These are phyloP conservation scores for Pulveroboletus sp. DNA, from an alignment of 768 basidiomycete genomes.

Conservation along the genomic window DNA sequence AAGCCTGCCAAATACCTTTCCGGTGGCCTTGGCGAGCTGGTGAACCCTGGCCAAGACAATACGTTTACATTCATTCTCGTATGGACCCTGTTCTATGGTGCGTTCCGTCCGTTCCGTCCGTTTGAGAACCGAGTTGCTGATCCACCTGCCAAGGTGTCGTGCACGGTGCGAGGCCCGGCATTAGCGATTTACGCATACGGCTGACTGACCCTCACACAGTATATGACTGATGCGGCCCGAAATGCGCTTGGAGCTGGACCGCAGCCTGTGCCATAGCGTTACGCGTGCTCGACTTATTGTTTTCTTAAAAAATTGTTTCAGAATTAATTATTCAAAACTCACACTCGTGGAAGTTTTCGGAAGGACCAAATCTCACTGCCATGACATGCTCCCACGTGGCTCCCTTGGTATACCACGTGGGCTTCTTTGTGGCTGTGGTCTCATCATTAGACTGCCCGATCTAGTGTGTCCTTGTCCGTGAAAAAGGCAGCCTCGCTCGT, in stretches of 20 bases:
- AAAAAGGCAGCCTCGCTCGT: conserved; percentile 28
- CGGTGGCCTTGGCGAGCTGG: conserved; percentile 63
- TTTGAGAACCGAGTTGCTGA: not conserved
- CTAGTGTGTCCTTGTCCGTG: conserved; percentile 39
- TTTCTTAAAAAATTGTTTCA: not conserved
- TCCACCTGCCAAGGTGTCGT: conserved; percentile 38
- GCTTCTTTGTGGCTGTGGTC: conserved; percentile 28
- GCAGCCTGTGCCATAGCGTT: not conserved
- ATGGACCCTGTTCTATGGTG: conserved; percentile 94
- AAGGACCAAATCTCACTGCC: conserved; percentile 3
- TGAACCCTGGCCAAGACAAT: conserved; percentile 89
- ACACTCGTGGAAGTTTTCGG: conserved; percentile 2
- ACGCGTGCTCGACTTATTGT: not conserved
- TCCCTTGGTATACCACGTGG: conserved; percentile 29
- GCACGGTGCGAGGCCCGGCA: conserved; percentile 37
- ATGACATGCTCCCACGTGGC: conserved; percentile 36
- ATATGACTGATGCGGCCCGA: conserved; percentile 33
- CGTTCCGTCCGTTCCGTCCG: conserved; percentile 25
- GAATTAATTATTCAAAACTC: conserved; percentile 11
- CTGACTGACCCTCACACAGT: conserved; percentile 28
- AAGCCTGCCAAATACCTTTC: conserved; percentile 60
- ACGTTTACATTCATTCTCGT: conserved; percentile 87
- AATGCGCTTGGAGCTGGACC: not conserved
- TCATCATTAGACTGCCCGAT: conserved; percentile 35
- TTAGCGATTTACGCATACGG: not conserved